Base-by-base conservation (phyloP, 495 filamentous ascomycete genomes). In the Friedmanniomyces endolithicus region DNA sequence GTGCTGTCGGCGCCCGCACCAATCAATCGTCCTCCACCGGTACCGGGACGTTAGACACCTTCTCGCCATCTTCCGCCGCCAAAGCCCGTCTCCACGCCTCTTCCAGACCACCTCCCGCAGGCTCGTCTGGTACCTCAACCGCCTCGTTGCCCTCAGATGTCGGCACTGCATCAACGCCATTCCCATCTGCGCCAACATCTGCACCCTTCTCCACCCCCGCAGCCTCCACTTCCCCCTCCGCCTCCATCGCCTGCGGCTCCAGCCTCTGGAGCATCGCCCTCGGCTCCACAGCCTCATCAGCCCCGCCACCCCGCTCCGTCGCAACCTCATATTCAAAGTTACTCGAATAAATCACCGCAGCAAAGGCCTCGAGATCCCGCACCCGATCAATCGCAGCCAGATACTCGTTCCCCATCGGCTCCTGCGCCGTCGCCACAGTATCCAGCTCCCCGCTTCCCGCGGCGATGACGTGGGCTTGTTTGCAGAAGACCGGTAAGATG, bases 321-420 rank as follows among this genome's bases (percentile, higher is more conserved):
- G 41, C 64, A 0, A 65, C 69, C 25, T 71, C 70, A 47, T 85
- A 80, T 63, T 94, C 87, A 56, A 85, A 95, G 68, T 95, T 94
- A 48, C 85, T 90, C 55, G 84, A 88, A 66, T 95, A 97, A 27
- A 97, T 86, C 8, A 96, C 84, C 1, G 92, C 90, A 4, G 90
- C 87, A 60, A 97, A 96, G 0, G 86, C 90, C 63, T 94, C 87
- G n/a, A 97, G 73, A 58, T 96, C 88, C 12, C 78, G 77, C 11
- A 92, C 88, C 46, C 76, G 67, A 62, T 96, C 90, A 78, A 73
- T 65, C 6, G 69, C 84, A 50, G 80, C 76, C 45, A 97, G 74
- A 68, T 96, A 97, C 66, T 95, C 86, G 66, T 97, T 97, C 11
- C 84, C 77, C n/a, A 84, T 86, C 55, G 82, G 20, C 25, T 40